Evolutionary conservation across 2,329 filamentous ascomycete genomes (phyloP).

Genomic region (Epichloe glyceriae): DNA sequence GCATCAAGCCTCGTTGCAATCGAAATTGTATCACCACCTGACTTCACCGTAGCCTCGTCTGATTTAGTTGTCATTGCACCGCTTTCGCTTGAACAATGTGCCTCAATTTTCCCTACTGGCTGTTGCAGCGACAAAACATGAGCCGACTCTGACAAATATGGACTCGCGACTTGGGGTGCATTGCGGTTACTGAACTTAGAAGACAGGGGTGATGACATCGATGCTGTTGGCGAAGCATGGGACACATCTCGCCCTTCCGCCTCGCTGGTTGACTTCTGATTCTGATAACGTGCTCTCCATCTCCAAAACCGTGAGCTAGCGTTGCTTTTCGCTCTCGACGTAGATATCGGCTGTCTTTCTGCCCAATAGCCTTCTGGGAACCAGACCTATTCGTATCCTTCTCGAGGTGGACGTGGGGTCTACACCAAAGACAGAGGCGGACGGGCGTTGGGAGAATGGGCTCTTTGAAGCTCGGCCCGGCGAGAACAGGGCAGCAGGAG

Average conservation of each 20-base stretch:
- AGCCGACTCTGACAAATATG: constrained; percentile 33
- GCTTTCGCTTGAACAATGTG: constrained; percentile 6
- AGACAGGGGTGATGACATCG: constrained; percentile 6
- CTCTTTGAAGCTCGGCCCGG: not conserved
- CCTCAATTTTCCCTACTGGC: constrained; percentile 8
- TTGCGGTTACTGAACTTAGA: constrained; percentile 6
- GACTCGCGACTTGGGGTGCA: constrained; percentile 20
- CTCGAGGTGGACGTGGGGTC: constrained; percentile 43
- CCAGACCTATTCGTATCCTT: constrained; percentile 50
- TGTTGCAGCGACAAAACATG: constrained; percentile 35
- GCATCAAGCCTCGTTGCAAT: not conserved
- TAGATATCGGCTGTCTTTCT: constrained; percentile 30
- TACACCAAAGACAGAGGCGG: constrained; percentile 17
- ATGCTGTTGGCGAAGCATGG: constrained; percentile 14
- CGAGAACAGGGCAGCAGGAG: not conserved
- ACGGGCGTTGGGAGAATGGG: constrained; percentile 2
- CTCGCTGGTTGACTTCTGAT: constrained; percentile 24
- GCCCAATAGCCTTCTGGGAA: constrained; percentile 51
- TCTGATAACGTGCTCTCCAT: constrained; percentile 27
- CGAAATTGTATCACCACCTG: not conserved
- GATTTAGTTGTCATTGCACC: constrained; percentile 5
- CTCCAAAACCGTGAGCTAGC: constrained; percentile 24
- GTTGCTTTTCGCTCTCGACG: constrained; percentile 19
- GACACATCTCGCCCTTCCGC: constrained; percentile 12
- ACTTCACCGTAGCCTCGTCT: not conserved